phyloP scores from a whole-genome alignment of 2,329 filamentous ascomycete genomes.

The Phialophora macrospora region DNA sequence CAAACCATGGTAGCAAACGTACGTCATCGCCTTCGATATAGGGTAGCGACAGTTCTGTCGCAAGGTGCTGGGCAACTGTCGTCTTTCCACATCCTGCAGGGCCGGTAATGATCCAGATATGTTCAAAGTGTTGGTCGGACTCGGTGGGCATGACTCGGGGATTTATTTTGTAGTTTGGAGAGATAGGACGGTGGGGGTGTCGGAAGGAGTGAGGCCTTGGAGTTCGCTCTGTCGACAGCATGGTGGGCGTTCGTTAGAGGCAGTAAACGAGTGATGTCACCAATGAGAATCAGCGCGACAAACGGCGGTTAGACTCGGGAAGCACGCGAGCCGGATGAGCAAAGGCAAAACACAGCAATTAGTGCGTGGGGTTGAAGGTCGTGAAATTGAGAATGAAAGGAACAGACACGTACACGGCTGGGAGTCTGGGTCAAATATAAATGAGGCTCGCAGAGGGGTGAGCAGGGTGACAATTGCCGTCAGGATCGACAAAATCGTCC shows the following conservation, averaged over 20 bases:
- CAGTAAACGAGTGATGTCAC: slow-evolving; percentile 17
- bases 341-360: slow-evolving; percentile 8
- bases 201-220: slow-evolving; percentile 28
- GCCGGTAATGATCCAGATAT: slow-evolving; percentile 81
- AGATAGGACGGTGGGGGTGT: slow-evolving; percentile 24
- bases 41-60: slow-evolving; percentile 66
- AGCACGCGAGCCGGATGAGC: slow-evolving; percentile 13
- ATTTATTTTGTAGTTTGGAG: slow-evolving; percentile 19
- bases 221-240: slow-evolving; percentile 48
- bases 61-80: slow-evolving; percentile 71
- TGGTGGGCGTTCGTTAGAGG: slow-evolving; percentile 39
- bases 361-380: slow-evolving; percentile 1
- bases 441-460: neutral
- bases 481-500: slow-evolving; percentile 6
- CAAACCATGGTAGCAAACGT: slow-evolving; percentile 45
- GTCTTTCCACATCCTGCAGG: slow-evolving; percentile 81
- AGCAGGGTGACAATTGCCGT: slow-evolving; percentile 18
- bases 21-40: slow-evolving; percentile 82
- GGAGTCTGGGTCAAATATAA: slow-evolving; percentile 19
- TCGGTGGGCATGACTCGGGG: slow-evolving; percentile 33
- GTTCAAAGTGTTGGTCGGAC: slow-evolving; percentile 52
- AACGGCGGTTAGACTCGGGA: slow-evolving; percentile 13
- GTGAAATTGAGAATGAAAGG: slow-evolving; percentile 4
- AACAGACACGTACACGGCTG: slow-evolving; percentile 17
- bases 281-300: slow-evolving; percentile 33